Conservation (phyloP, 164 flowering plant genomes). For the Akebia trifoliata region DNA sequence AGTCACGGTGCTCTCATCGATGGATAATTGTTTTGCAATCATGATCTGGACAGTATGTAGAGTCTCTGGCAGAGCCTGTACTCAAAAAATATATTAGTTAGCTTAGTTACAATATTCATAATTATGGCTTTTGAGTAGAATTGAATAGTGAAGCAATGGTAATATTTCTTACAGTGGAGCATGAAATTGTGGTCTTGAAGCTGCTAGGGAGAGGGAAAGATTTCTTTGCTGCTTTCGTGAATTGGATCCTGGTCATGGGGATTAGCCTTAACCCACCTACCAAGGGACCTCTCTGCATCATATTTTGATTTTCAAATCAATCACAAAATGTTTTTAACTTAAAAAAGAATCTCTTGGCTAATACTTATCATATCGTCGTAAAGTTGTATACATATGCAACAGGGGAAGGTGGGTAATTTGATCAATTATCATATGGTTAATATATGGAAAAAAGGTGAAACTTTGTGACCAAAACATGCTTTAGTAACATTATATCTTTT, state of each 20-base stretch:
- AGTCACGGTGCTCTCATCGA: slow-evolving; percentile 37
- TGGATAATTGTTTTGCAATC: slow-evolving; percentile 53
- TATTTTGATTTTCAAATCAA: not conserved
- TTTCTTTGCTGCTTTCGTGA: slow-evolving; percentile 17
- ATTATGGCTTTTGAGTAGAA: too few species aligned
- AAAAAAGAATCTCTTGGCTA: too few species aligned
- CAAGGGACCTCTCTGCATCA: slow-evolving; percentile 26
- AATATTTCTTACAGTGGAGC: slow-evolving; percentile 28
- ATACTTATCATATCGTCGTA: too few species aligned
- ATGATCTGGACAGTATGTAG: slow-evolving; percentile 41
- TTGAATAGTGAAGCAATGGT: too few species aligned
- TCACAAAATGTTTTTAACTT: too few species aligned
- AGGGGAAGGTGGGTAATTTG: too few species aligned
- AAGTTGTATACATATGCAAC: too few species aligned
- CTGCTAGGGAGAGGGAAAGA: slow-evolving; percentile 15
- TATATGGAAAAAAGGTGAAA: too few species aligned
- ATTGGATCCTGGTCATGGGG: slow-evolving; percentile 18
- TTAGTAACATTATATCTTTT: too few species aligned
- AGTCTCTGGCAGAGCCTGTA: slow-evolving; percentile 55
- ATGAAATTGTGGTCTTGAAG: slow-evolving; percentile 30
- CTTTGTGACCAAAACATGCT: too few species aligned
- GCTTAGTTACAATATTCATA: too few species aligned
- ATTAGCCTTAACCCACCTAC: slow-evolving; percentile 21
- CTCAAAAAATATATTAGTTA: not conserved
- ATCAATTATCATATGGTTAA: too few species aligned